Percentiles rank a stretch among this genome's conserved stretches.
These are phyloP conservation scores for Tylopilus plumbeoviolaceoides DNA, from an alignment of 768 basidiomycete genomes.

Conservation along the genomic window DNA sequence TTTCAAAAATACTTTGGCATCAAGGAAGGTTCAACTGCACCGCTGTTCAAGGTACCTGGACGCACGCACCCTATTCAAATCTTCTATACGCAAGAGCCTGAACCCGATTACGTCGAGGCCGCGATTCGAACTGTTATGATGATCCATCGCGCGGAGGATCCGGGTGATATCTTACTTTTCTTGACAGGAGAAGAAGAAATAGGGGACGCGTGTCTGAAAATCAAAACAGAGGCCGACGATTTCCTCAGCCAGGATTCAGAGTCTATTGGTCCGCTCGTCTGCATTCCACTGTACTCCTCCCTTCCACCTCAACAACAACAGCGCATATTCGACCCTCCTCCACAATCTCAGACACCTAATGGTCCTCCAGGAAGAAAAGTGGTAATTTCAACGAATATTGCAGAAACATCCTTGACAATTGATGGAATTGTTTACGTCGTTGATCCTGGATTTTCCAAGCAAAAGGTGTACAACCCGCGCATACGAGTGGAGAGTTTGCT, in stretches of 20 bases:
- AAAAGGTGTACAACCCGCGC: slow-evolving; percentile 97
- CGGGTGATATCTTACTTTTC: slow-evolving; percentile 91
- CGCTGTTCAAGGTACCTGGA: slow-evolving; percentile 88
- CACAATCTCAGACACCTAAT: slow-evolving; percentile 51
- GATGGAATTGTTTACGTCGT: slow-evolving; percentile 99
- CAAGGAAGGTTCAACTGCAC: slow-evolving; percentile 44
- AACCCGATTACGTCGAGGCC: slow-evolving; percentile 95
- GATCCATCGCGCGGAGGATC: slow-evolving; percentile 95
- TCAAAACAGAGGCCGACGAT: slow-evolving; percentile 87
- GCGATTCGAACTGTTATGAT: slow-evolving; percentile 94
- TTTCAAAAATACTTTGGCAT: slow-evolving; percentile 91
- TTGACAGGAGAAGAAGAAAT: slow-evolving; percentile 98
- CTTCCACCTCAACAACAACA: slow-evolving; percentile 94
- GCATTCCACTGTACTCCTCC: slow-evolving; percentile 93
- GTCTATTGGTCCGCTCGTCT: slow-evolving; percentile 79
- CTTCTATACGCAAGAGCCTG: slow-evolving; percentile 89
- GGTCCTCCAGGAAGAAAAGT: slow-evolving; percentile 91
- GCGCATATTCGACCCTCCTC: slow-evolving; percentile 91
- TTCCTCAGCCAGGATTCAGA: slow-evolving; percentile 65
- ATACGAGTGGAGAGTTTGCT: slow-evolving; percentile 93
- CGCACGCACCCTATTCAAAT: slow-evolving; percentile 95
- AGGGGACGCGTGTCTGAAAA: slow-evolving; percentile 92
- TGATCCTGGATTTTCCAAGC: slow-evolving; percentile 96
- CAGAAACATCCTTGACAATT: slow-evolving; percentile 95
- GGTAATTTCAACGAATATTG: slow-evolving; percentile 94